Percentiles rank a stretch among this genome's conserved stretches.
Conservation (phyloP, 2,329 filamentous ascomycete genomes). For the Stachybotrys chartarum region DNA sequence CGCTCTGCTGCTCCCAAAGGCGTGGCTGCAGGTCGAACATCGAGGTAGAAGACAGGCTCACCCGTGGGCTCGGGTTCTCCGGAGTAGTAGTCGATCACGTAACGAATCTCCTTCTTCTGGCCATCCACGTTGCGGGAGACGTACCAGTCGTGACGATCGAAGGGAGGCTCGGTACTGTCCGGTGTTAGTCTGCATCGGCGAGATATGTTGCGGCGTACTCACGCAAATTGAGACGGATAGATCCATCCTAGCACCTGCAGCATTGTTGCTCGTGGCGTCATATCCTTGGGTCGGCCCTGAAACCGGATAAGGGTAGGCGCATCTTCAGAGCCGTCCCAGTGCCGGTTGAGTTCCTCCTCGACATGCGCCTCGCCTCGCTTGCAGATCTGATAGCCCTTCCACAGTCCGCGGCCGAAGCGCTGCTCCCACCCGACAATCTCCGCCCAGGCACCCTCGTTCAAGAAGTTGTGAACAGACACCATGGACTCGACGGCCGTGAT, state of each 20-base stretch:
- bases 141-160: conserved; percentile 97
- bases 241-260: conserved; percentile 71
- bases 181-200: conserved; percentile 3
- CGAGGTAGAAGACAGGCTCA: conserved; percentile 91
- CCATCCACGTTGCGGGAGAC: conserved; percentile 67
- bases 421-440: conserved; percentile 94
- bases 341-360: conserved; percentile 34
- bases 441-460: conserved; percentile 95
- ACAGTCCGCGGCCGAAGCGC: conserved; percentile 69
- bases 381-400: conserved; percentile 66
- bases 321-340: conserved; percentile 44
- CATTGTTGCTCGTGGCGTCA: conserved; percentile 87
- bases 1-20: conserved; percentile 76
- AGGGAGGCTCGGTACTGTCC: conserved; percentile 71
- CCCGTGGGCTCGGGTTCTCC: conserved; percentile 75
- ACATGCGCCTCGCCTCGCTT: conserved; percentile 63
- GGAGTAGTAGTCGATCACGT: conserved; percentile 96
- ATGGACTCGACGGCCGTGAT: conserved; percentile 90
- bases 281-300: conserved; percentile 79
- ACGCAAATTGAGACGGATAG: conserved; percentile 75
- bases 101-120: conserved; percentile 70
- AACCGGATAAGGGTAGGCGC: conserved; percentile 77
- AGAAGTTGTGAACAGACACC: conserved; percentile 96
- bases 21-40: conserved; percentile 84
- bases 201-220: conserved; percentile 21